Conservation (phyloP, 371 early-diverging fungal genomes). For the Mucor velutinosus region DNA sequence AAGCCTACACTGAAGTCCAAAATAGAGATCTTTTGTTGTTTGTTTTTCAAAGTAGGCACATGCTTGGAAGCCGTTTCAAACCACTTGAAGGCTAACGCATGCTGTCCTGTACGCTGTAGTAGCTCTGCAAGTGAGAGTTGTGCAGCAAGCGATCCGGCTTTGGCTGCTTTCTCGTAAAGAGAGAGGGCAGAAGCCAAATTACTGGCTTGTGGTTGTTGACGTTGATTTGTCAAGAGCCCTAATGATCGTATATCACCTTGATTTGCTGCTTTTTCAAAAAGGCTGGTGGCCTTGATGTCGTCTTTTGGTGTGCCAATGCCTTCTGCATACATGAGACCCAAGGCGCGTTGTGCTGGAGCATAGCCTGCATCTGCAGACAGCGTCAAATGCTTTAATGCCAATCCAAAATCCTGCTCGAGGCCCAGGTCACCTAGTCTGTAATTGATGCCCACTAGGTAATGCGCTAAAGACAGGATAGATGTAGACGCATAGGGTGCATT, state of each 20-base stretch:
- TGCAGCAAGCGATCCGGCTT: constrained; percentile 42
- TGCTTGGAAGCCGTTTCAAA: constrained; percentile 44
- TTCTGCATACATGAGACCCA: constrained; percentile 41
- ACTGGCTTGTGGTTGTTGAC: background rate
- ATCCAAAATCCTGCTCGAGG: constrained; percentile 12
- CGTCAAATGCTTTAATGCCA: constrained; percentile 28
- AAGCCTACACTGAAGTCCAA: constrained; percentile 4
- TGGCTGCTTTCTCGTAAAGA: constrained; percentile 40
- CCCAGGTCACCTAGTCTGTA: constrained; percentile 32
- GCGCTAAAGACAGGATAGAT: constrained; percentile 18
- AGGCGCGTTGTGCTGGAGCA: constrained; percentile 33
- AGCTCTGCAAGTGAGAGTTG: constrained; percentile 30
- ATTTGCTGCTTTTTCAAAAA: constrained; percentile 60
- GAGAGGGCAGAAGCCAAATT: background rate
- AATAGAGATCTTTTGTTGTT: constrained; percentile 3
- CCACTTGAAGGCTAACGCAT: constrained; percentile 35
- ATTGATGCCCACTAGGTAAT: constrained; percentile 35
- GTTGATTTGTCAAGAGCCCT: constrained; percentile 35
- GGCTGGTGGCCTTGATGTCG: constrained; percentile 44
- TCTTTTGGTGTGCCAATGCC: constrained; percentile 45
- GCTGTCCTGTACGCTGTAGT: constrained; percentile 17
- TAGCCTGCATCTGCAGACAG: constrained; percentile 27
- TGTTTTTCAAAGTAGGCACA: background rate
- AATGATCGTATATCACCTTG: constrained; percentile 63
- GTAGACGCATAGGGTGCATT: background rate